Evolutionary conservation across 148 eudicot species (phyloP), one percentile per base, ranked within the genome.

Genomic region (Spergularia marina): DNA sequence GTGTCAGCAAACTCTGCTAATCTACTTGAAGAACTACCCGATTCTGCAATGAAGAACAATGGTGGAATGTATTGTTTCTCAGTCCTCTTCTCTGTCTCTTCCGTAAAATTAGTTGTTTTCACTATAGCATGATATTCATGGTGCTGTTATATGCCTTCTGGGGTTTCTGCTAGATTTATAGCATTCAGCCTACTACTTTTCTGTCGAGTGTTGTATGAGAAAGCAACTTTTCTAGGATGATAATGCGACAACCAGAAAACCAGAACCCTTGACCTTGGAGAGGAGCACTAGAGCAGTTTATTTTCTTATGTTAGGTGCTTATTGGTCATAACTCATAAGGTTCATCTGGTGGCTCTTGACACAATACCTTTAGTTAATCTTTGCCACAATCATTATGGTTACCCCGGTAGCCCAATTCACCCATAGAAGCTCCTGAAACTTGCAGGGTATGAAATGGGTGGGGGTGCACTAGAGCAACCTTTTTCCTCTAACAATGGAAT

Each of bases 51-150:
- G 23, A 63, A 12, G 77, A 83, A 53, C 68, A 79, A 85, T 80
- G 91, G 90, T 89, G 81, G 80, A 74, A 59, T 18, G 57, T 67
- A 77, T 70, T 61, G 51, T 80, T 78, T 76, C 76, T 71, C 52
- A 56, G 39, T 77, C 21, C 36, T 20, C 56, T 68, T 65, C 20
- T 71, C 9, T 13, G 39, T 18, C 59, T 61, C 51, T 54, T 16
- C 20, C 66, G 56, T 60, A 36, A 16, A 53, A 17, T 78, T 4
- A 68, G 51, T 51, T 66, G 65, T 34, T 14, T 66, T 14, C 68
- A 44, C 66, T 54, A 15, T 56, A 66, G 21, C 62, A 56, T 47
- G 62, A 12, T 41, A 62, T 3, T 44, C 13, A 49, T 58, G 47
- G 41, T 23, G 12, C 63, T 30, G 23, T 30, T 30, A 30, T 65